Conservation (phyloP, 176 grass and related monocot genomes). For the Oryza meridionalis region DNA sequence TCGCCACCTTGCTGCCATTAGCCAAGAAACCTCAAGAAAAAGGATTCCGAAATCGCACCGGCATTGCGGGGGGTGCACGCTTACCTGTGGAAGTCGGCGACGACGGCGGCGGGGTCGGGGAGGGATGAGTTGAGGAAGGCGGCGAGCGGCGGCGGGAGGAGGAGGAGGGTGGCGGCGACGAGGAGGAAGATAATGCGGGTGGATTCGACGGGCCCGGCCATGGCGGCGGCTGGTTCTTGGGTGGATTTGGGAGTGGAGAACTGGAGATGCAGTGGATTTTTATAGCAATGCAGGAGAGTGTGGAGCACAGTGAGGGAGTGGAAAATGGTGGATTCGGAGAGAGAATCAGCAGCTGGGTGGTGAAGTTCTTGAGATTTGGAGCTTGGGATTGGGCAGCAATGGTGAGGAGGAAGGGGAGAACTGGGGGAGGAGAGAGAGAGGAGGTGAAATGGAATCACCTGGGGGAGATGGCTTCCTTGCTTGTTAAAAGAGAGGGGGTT, state of each 20-base stretch:
- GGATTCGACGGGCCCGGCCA: conserved; percentile 33
- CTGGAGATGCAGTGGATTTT: conserved; percentile 40
- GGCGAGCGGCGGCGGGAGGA: conserved; percentile 10
- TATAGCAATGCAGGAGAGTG: conserved; percentile 47
- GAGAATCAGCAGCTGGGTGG: neutral
- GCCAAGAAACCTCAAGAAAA: neutral
- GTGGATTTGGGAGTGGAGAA: conserved; percentile 29
- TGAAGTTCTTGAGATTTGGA: conserved; percentile 35
- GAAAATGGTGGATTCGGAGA: neutral
- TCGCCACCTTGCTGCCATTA: conserved; percentile 49
- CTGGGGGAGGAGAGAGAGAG: neutral
- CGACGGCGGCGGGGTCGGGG: conserved; percentile 61
- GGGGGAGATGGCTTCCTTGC: conserved; percentile 53
- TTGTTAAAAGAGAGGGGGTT: conserved; percentile 10
- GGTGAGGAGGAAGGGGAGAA: neutral
- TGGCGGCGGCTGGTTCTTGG: conserved; percentile 21
- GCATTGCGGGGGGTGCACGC: neutral
- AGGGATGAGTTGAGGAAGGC: conserved; percentile 38
- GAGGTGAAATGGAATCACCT: conserved; percentile 51
- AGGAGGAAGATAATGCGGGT: conserved; percentile 34
- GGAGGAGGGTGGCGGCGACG: neutral
- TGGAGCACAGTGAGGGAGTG: neutral
- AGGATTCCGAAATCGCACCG: neutral
- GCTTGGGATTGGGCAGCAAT: conserved; percentile 33
- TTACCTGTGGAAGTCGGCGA: conserved; percentile 71